A percentile compares a stretch with the other conserved stretches of the same genome.
Conservation (phyloP, 192 early-diverging fungal genomes). For the Coemansia sp. region DNA sequence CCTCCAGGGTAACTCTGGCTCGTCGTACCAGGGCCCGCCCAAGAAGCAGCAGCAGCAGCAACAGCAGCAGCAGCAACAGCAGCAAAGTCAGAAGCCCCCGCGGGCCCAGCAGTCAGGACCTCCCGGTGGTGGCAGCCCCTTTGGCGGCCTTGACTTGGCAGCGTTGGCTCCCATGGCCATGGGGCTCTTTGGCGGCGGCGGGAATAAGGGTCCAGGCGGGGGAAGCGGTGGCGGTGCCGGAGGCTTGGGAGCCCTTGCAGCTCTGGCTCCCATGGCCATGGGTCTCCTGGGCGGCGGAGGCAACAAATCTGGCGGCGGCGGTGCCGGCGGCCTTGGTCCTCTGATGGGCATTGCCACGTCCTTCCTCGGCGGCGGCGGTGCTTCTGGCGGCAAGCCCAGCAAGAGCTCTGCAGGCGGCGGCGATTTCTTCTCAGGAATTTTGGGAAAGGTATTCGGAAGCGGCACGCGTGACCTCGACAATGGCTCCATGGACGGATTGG, state of each 20-base stretch:
- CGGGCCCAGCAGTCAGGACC: conserved; percentile 6
- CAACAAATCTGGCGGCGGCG: conserved; percentile 21
- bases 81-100: conserved; percentile 5
- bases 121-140: conserved; percentile 13
- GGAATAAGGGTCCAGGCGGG: conserved; percentile 8
- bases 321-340: conserved; percentile 33
- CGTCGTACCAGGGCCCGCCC: not conserved
- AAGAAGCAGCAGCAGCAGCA: not conserved
- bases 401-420: conserved; percentile 17
- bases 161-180: conserved; percentile 35
- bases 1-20: not conserved
- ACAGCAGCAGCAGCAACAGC: not conserved
- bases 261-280: conserved; percentile 44
- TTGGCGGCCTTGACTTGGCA: conserved; percentile 42
- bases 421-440: conserved; percentile 45
- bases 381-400: conserved; percentile 7
- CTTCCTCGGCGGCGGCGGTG: conserved; percentile 33
- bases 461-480: conserved; percentile 41
- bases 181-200: conserved; percentile 39
- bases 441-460: conserved; percentile 48
- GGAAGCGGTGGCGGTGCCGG: conserved; percentile 21
- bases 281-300: conserved; percentile 30
- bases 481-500: conserved; percentile 22
- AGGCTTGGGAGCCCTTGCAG: conserved; percentile 43
- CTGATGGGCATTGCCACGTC: conserved; percentile 42